phyloP scores from a whole-genome alignment of 371 early-diverging fungal genomes.

The Chytridium lagenaria region DNA sequence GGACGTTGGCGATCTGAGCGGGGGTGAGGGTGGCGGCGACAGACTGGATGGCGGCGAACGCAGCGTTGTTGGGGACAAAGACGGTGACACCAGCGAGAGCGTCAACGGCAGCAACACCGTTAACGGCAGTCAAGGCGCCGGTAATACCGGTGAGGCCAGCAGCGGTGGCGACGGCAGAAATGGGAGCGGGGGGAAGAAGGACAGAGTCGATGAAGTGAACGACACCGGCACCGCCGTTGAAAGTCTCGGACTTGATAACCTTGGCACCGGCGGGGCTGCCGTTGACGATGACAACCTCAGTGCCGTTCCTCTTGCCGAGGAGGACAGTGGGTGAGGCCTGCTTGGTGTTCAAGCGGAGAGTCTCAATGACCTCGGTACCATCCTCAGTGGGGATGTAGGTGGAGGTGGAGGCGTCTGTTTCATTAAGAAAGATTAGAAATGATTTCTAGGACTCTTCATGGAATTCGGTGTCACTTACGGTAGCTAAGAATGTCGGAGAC shows the following conservation, averaged over 20 bases:
- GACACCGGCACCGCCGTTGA: constrained; percentile 27
- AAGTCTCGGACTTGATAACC: constrained; percentile 22
- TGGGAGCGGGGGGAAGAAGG: constrained; percentile 25
- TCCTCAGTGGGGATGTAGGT: constrained; percentile 31
- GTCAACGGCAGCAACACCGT: constrained; percentile 32
- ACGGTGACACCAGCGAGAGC: constrained; percentile 33
- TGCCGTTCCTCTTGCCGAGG: neutral
- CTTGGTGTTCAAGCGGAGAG: neutral
- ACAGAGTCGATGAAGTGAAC: constrained; percentile 32
- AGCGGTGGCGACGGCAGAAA: constrained; percentile 23
- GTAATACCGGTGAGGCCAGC: constrained; percentile 27
- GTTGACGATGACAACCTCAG: neutral
- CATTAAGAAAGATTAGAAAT: too few relatives aligned
- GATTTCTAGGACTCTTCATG: too few relatives aligned
- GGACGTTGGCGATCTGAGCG: constrained; percentile 37
- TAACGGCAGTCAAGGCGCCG: constrained; percentile 16
- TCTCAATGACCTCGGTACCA: neutral
- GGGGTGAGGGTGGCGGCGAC: constrained; percentile 33
- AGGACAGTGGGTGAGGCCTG: neutral
- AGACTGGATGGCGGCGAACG: constrained; percentile 41
- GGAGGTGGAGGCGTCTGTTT: constrained; percentile 17
- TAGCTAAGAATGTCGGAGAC: constrained; percentile 30
- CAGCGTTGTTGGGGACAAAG: constrained; percentile 43
- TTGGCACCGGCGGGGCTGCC: constrained; percentile 13
- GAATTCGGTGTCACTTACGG: constrained; percentile 31